Percentiles rank a stretch among this genome's conserved stretches.
These are phyloP conservation scores for Sporobolomyces pararoseus DNA, from an alignment of 768 basidiomycete genomes.

Conservation along the genomic window DNA sequence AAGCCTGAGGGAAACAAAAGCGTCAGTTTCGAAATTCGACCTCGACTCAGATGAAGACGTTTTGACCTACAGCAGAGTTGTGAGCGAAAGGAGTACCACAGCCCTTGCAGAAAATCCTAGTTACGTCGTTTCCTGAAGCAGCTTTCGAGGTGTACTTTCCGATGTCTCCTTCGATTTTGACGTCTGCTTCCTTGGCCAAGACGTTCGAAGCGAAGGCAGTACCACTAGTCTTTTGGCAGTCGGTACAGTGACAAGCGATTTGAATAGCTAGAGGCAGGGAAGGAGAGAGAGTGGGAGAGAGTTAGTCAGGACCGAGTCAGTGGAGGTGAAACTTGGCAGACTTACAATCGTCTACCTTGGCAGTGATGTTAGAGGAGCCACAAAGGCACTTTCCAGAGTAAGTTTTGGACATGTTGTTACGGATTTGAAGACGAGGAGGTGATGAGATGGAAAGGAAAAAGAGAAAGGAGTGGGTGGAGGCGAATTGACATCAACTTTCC, in stretches of 20 bases:
- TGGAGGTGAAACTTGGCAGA: too few species aligned
- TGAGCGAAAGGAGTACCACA: slow-evolving; percentile 29
- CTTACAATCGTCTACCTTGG: not conserved
- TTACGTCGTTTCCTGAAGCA: slow-evolving; percentile 15
- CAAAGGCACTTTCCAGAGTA: slow-evolving; percentile 26
- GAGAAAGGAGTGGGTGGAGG: not conserved
- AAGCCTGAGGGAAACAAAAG: not conserved
- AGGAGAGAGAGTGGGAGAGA: not conserved
- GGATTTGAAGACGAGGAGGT: not conserved
- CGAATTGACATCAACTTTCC: too few species aligned
- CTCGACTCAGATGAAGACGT: not conserved
- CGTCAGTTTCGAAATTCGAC: not conserved
- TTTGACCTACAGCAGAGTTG: not conserved
- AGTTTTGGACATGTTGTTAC: slow-evolving; percentile 4
- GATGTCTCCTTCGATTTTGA: slow-evolving; percentile 13
- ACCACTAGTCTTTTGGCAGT: slow-evolving; percentile 23
- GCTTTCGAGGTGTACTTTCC: slow-evolving; percentile 18
- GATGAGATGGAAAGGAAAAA: not conserved
- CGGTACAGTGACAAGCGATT: slow-evolving; percentile 26
- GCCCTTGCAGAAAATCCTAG: slow-evolving; percentile 16
- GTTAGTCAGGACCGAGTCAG: too few species aligned
- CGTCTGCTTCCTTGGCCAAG: slow-evolving; percentile 18
- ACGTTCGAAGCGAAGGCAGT: slow-evolving; percentile 15
- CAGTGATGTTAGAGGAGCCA: slow-evolving; percentile 1
- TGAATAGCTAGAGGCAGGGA: not conserved